Base-by-base conservation (phyloP, 768 basidiomycete genomes). In the Boletus rex-veris region DNA sequence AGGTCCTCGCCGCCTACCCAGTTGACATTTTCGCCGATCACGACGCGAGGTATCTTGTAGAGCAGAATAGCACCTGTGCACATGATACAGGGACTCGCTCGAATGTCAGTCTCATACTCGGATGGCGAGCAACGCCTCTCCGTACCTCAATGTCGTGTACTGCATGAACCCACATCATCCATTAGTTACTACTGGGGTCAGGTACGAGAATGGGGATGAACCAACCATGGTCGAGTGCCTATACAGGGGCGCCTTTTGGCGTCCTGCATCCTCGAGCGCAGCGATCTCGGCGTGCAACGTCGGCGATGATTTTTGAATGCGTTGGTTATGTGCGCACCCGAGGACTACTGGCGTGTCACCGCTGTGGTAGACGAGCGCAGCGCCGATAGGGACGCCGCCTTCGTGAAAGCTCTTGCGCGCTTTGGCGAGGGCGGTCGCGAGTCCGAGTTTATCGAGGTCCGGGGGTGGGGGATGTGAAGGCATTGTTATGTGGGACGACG, bases 381-480 rank as follows among this genome's bases (percentile, higher is more conserved):
- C 78, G 11, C 85, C 84, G 57, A 86, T 86, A 11, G 84, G 83
- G n/a, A 85, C 73, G 0, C 85, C 84, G 1, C 82, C 81, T 54
- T 85, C 77, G 0, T 53, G 60, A 38, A 74, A 74, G 50, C 82
- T 76, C 47, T 75, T 74, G 31, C 64, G 63, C 0, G 81, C 84
- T 57, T 84, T 74, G 4, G 56, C 62, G 45, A 73, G 55, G 5
- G 74, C 74, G 7, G 62, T 64, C 24, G 64, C 54, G 26, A 74
- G 57, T 35, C 73, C 73, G 31, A 73, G 57, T 2, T 48, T 62
- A 54, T 74, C 70, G 38, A 66, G 38, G 37, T 54, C 35, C 8
- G 2, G 26, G 7, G 8, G 26, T 8, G 26, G 26, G 26, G 26
- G 8, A 8, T 7, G 26, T 24, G 24, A 24, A 24, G 26, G 26